Evolutionary conservation across 1,284 basidiomycete genomes (phyloP), one percentile per base, ranked within the genome.

Genomic region (Trichosporon ovoides): DNA sequence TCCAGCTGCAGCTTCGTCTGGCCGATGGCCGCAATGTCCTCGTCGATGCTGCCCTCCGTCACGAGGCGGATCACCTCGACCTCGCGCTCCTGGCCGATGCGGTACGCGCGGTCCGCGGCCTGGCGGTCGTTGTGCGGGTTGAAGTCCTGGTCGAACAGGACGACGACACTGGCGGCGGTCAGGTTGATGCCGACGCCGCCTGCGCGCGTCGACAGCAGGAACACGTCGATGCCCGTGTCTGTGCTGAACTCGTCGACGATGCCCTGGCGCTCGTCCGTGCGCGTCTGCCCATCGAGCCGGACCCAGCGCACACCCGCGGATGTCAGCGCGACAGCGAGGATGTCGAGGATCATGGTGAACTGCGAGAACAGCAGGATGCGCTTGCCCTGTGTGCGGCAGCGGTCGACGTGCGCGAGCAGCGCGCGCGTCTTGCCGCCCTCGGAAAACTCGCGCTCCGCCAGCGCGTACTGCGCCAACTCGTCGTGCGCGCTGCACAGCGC

Each of bases 71-170:
- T 85, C 4, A 98, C 76, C 62, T 78, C 73, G 38, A 76, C 76
- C 55, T 69, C 66, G 53, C 71, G 69, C 46, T 76, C 75, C 66
- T 77, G 76, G 37, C 76, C 77, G 66, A 99, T 97, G n/a, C 96
- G 88, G 74, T 98, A 98, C 28, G 93, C 93, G 36, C 96, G 86
- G 75, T 99, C 96, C 57, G 95, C 92, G 0, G 96, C 96, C 79
- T 98, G 95, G 62, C 88, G 85, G 79, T 98, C 95, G 66, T 83
- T 83, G 68, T 83, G 82, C 33, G 82, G 89, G 75, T 96, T 98
- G 76, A 95, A 97, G 75, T 98, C 96, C 74, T 97, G 94, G 74
- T 99, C 96, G 73, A 95, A 98, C 81, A 93, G 89, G 74, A 95
- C 88, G 31, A 96, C 93, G 33, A 93, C 91, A 38, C 88, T 91